Conservation (phyloP, 2,329 filamentous ascomycete genomes). For the Diaporthe helianthi region DNA sequence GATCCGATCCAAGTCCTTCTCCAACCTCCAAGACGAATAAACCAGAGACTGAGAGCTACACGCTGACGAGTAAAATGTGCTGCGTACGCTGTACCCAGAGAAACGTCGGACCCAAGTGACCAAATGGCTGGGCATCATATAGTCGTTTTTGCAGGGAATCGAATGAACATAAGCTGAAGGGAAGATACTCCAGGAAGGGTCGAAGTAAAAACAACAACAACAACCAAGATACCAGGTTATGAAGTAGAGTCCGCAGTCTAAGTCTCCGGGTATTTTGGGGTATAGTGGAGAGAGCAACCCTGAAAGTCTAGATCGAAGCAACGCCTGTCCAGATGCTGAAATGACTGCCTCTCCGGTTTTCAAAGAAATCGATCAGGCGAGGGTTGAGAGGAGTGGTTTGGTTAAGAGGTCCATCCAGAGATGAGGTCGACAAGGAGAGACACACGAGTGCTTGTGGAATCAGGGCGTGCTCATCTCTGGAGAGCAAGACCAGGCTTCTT, state of each 20-base stretch:
- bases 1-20: background rate
- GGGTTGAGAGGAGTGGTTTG: background rate
- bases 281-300: slow-evolving; percentile 26
- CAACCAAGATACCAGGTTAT: slow-evolving; percentile 18
- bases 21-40: background rate
- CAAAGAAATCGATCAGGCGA: slow-evolving; percentile 11
- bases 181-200: slow-evolving; percentile 1
- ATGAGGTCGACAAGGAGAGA: slow-evolving; percentile 25
- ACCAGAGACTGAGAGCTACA: background rate
- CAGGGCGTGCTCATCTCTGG: slow-evolving; percentile 20
- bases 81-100: background rate
- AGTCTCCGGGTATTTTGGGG: slow-evolving; percentile 34
- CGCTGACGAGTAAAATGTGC: slow-evolving; percentile 2
- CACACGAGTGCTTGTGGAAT: slow-evolving; percentile 30
- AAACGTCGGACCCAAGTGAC: background rate
- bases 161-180: background rate
- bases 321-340: slow-evolving; percentile 34
- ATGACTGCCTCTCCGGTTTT: slow-evolving; percentile 28
- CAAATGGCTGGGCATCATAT: background rate
- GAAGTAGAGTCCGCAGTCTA: slow-evolving; percentile 30
- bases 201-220: background rate
- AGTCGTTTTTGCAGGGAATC: background rate
- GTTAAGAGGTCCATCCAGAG: slow-evolving; percentile 28
- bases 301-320: slow-evolving; percentile 31
- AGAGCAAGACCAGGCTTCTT: slow-evolving; percentile 9